A percentile compares a stretch with the other conserved stretches of the same genome.
Conservation (phyloP, 768 basidiomycete species). For the Collybia nuda region DNA sequence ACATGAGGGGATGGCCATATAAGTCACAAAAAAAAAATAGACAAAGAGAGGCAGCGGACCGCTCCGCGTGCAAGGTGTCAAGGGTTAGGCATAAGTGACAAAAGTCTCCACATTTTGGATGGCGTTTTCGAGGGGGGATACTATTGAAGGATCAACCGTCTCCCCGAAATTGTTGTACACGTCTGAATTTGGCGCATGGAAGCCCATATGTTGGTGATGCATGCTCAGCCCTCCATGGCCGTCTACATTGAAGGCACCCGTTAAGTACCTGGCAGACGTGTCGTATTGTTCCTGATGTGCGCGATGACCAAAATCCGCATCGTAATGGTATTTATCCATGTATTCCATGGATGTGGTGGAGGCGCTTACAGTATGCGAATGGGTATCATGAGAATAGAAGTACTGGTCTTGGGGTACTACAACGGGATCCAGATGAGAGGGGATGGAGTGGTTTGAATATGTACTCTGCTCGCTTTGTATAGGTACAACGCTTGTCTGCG, state of each 20-base stretch:
- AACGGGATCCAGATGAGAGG: neutral
- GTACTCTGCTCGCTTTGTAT: neutral
- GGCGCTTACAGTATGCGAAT: slow-evolving; percentile 5
- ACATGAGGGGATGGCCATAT: neutral
- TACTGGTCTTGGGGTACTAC: slow-evolving; percentile 10
- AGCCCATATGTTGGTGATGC: slow-evolving; percentile 14
- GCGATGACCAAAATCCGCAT: neutral
- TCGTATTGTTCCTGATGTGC: slow-evolving; percentile 9
- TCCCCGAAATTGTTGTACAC: slow-evolving; percentile 4
- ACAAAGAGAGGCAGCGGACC: slow-evolving; percentile 4
- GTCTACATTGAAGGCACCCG: slow-evolving; percentile 16
- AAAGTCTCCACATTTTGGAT: slow-evolving; percentile 4
- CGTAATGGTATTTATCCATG: slow-evolving; percentile 12
- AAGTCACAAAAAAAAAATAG: slow-evolving; percentile 7
- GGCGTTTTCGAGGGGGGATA: slow-evolving; percentile 1
- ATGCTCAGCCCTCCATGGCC: slow-evolving; percentile 8
- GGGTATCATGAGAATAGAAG: slow-evolving; percentile 11
- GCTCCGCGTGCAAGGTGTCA: slow-evolving; percentile 1
- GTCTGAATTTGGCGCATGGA: slow-evolving; percentile 3
- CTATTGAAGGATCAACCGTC: slow-evolving; percentile 2
- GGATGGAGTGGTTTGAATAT: slow-evolving; percentile 1
- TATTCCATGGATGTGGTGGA: slow-evolving; percentile 8
- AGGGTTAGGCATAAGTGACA: slow-evolving; percentile 7
- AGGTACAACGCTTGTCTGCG: neutral
- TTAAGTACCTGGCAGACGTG: slow-evolving; percentile 4